Base-by-base conservation (phyloP, 139 green algal species). In the Asterochloris sp. region DNA sequence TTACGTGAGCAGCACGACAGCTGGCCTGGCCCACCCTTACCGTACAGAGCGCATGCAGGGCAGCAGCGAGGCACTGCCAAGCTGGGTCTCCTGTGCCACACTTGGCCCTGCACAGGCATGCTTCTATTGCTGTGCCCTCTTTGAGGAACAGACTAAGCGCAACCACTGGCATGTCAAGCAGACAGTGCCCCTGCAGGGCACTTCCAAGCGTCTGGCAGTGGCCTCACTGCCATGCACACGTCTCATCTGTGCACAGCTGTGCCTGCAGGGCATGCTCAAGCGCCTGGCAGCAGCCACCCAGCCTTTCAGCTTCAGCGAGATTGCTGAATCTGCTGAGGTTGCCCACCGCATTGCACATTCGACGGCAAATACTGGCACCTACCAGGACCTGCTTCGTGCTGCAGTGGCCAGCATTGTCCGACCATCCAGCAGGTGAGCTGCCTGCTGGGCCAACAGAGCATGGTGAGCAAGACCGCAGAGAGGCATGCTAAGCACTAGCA, bases 371-470 rank as follows among this genome's bases (percentile, higher is more conserved):
- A 80, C 76, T 21, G 76, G 76, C 76, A 80, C 76, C 6, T 62
- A 80, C 68, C 13, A 80, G 60, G 60, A 80, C 17, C 76, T 80
- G 19, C 76, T 80, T 29, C 76, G 76, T 26, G 60, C 76, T 69
- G 76, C 76, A 60, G 76, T 80, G 29, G 76, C 76, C 68, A 62
- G 60, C 13, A 80, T 80, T 69, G 76, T 80, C 16, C 76, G 76
- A 0, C 76, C 76, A 21, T 80, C 76, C 54, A 80, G 76, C 60
- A 80, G 76, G 76, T 80, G 23, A 62, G 28, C 23, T 62, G 38
- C 38, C 38, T 54, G 38, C 38, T 54, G 38, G 38, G 38, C 38
- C 38, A 6, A 54, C 38, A 54, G 38, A 54, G 38, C 38, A 54
- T 54, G 38, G 2, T 2, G 4, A 54, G 2, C 38, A 54, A 54